phyloP scores from a whole-genome alignment of 306 rosid species.

The Coriaria nepalensis region DNA sequence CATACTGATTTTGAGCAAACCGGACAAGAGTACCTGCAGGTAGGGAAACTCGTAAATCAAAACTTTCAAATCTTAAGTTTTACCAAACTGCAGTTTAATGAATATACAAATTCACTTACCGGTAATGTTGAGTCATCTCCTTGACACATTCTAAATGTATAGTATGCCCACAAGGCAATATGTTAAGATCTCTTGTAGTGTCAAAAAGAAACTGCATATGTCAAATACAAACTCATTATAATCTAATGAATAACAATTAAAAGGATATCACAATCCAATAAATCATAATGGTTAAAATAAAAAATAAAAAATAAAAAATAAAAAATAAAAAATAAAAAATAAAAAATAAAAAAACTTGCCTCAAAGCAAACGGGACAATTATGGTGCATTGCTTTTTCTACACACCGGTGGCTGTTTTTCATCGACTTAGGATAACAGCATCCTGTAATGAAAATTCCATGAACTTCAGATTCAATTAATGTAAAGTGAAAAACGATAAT shows the following conservation, averaged over 20 bases:
- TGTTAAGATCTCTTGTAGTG: slow-evolving; percentile 43
- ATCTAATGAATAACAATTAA: no score
- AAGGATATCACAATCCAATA: no score
- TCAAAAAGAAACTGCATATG: slow-evolving; percentile 61
- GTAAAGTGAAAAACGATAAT: background rate
- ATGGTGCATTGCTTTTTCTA: slow-evolving; percentile 79
- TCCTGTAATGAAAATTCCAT: slow-evolving; percentile 24
- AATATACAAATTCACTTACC: slow-evolving; percentile 23
- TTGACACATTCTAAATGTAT: slow-evolving; percentile 56
- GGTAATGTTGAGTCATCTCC: slow-evolving; percentile 46
- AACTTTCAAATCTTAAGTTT: no score
- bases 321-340: no score
- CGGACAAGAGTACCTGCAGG: slow-evolving; percentile 55
- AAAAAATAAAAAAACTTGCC: slow-evolving; percentile 33
- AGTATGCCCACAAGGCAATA: slow-evolving; percentile 52
- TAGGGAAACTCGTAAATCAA: slow-evolving; percentile 3
- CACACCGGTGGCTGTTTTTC: slow-evolving; percentile 52
- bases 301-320: no score
- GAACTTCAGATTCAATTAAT: slow-evolving; percentile 6
- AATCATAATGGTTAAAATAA: no score
- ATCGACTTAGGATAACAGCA: slow-evolving; percentile 62
- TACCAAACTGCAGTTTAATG: no score
- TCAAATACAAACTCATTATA: background rate
- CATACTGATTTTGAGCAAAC: slow-evolving; percentile 62
- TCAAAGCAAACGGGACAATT: slow-evolving; percentile 84